Base-by-base conservation (phyloP, 75 land plant species). In the Adiantum capillusveneris region DNA sequence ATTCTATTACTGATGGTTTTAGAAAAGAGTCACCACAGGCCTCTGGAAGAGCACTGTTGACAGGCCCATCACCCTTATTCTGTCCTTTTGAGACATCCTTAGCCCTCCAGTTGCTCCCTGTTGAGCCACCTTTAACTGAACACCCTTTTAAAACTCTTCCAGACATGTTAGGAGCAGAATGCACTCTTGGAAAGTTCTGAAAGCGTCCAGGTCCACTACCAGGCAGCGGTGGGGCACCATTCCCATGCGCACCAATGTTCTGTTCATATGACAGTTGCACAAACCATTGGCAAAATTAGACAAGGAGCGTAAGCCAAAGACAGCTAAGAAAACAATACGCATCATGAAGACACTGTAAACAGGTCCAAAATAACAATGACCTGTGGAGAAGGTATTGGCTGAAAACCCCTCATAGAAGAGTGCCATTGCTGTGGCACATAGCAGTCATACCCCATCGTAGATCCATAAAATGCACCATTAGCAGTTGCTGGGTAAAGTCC, bases 1-100 rank as follows among this genome's bases (percentile, higher is more conserved):
- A 48, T 63, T 66, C 60, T 56, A 60, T 25, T 56, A 42, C n/a
- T 64, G 76, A 20, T 52, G 56, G 34, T 65, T 73, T 64, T 60
- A 55, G 30, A 61, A 64, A 48, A 60, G 68, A 42, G 57, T 62
- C 30, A 64, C 43, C 29, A 67, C 60, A 31, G 64, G 56, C 2
- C 7, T 2, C 14, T 5, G 12, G 2, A 25, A 3, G 6, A 46
- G 49, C 21, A 24, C 2, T 22, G 14, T 24, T 22, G 11, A 5
- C 51, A 16, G 9, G 20, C 5, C 6, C 20, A 13, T 53, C 55
- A 22, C 55, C 29, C 14, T 53, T 53, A 25, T 14, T 26, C 29
- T 24, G 55, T 2, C 1, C 1, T 26, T 53, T 53, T 53, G 55
- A 3, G 24, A 24, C 29, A 25, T 53, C 55, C 28, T 53, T 53